phyloP scores from a whole-genome alignment of 176 grass and related monocot species.

The Guadua angustifolia region DNA sequence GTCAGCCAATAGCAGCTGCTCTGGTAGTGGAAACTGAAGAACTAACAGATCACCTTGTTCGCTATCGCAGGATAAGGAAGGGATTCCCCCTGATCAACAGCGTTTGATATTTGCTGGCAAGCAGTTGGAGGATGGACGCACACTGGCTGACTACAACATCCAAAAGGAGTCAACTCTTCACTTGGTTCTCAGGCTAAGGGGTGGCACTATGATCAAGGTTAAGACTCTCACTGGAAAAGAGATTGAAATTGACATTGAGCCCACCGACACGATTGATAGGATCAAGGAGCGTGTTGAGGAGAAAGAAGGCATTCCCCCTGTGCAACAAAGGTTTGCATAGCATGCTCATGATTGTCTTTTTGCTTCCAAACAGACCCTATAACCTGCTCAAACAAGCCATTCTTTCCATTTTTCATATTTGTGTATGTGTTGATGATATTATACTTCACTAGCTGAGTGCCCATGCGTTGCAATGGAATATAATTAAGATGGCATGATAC shows the following conservation, averaged over 20 bases:
- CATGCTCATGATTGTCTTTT: neutral
- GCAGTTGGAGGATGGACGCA: conserved; percentile 83
- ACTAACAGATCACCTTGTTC: neutral
- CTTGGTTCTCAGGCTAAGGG: conserved; percentile 82
- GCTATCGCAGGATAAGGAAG: conserved; percentile 72
- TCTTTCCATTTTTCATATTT: neutral
- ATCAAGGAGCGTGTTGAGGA: conserved; percentile 97
- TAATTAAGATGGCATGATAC: no score
- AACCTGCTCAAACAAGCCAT: neutral
- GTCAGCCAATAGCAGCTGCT: neutral
- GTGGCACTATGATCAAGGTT: conserved; percentile 95
- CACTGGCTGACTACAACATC: conserved; percentile 88
- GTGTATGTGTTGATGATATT: neutral
- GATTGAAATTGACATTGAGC: conserved; percentile 90
- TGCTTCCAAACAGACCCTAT: neutral
- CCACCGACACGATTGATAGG: conserved; percentile 76
- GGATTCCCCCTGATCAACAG: conserved; percentile 86
- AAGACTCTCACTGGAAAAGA: conserved; percentile 93
- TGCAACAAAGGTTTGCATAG: conserved; percentile 75
- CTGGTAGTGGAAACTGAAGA: neutral
- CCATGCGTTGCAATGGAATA: no score
- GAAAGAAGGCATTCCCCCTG: conserved; percentile 96
- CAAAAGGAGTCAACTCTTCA: conserved; percentile 94
- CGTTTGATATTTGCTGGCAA: conserved; percentile 87
- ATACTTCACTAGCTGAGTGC: neutral